Base-by-base conservation (phyloP, 306 rosid genomes). In the Morella rubra region DNA sequence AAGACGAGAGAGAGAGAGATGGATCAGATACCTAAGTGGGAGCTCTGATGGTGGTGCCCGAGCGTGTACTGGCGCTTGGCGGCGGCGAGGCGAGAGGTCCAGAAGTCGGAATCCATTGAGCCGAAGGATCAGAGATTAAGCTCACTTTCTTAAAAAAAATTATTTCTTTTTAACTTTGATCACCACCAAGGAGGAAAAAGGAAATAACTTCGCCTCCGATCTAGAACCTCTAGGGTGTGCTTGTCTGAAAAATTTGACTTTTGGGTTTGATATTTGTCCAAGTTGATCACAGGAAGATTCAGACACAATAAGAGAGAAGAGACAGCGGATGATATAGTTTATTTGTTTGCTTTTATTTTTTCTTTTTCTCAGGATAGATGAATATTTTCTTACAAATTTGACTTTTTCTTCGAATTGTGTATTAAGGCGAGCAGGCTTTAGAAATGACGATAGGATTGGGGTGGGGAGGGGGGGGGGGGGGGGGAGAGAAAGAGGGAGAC, bases 31-130 rank as follows among this genome's bases (percentile, higher is more conserved):
- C 98, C 99, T 80, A 89, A 76, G 70, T 87, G 90, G 65, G 97
- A 92, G 81, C 81, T 84, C 80, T 79, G 99, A 44, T 90, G 90
- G 58, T 89, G 90, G 27, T 89, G 90, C 85, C 89, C 96, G 85
- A 87, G 73, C 60, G 86, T 55, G 59, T 88, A 89, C 54, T 95
- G 99, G 76, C 98, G 93, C 87, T 96, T 96, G 41, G 93, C 98
- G 59, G 98, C 98, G 58, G 97, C 96, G 69, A 92, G 92, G 66
- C 98, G 96, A 40, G 99, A 88, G 79, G 97, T 87, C 99, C 96
- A 92, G 83, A 88, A 92, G 72, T 96, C 98, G 81, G 98, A 84
- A 80, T 95, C 98, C 98, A 96, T 94, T 64, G 64, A 22, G 14
- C 58, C 53, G 84, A 81, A 78, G 83, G 85, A 82, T 77, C 82